Evolutionary conservation across 2,329 filamentous ascomycete species (phyloP).

Genomic region (Waltergamsia citrina): DNA sequence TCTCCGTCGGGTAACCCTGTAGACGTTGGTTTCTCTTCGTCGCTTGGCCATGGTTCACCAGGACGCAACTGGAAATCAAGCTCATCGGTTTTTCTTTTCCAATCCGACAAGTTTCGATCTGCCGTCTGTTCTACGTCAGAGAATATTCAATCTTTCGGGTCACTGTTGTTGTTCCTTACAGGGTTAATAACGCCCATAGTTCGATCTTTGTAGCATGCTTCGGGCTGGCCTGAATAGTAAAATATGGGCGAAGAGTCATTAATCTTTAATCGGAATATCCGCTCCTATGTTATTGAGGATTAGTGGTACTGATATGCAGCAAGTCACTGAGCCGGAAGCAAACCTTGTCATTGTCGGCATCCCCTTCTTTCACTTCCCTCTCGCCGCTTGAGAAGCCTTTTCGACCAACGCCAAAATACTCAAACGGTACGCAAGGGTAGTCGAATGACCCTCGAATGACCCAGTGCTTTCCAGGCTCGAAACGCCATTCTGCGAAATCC

Average conservation of each 20-base stretch:
- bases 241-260: constrained; percentile 57
- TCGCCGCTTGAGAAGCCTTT: constrained; percentile 46
- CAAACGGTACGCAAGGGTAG: constrained; percentile 55
- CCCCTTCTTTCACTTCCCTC: constrained; percentile 18
- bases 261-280: constrained; percentile 32
- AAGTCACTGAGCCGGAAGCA: no score
- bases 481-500: constrained; percentile 46
- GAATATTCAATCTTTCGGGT: background rate
- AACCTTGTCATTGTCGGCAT: no score
- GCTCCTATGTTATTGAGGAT: constrained; percentile 19
- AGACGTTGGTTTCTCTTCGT: constrained; percentile 23
- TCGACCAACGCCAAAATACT: constrained; percentile 36
- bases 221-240: constrained; percentile 60
- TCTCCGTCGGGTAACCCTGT: no score
- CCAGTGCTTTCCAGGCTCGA: constrained; percentile 55
- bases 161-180: constrained; percentile 23
- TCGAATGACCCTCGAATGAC: constrained; percentile 51
- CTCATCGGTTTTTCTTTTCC: constrained; percentile 35
- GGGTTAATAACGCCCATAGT: constrained; percentile 76
- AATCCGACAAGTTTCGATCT: constrained; percentile 14
- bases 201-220: constrained; percentile 52
- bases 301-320: background rate
- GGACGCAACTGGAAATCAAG: constrained; percentile 45
- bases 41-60: constrained; percentile 43
- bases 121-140: background rate